Evolutionary conservation across 169 alveolate species (phyloP).

Genomic region (Eimeria necatrix): DNA sequence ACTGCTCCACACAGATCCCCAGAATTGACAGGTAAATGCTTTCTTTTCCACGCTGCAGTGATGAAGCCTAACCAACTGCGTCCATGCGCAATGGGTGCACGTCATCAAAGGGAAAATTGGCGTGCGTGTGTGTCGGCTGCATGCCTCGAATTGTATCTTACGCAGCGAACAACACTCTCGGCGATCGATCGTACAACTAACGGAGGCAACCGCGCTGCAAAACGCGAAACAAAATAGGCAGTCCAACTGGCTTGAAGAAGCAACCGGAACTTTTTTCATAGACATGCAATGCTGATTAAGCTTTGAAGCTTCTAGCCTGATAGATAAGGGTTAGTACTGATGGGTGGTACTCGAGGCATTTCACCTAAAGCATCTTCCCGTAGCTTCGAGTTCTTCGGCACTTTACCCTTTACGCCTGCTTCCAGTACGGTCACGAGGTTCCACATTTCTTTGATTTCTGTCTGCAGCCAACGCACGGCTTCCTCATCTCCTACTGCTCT

Average conservation of each 20-base stretch:
- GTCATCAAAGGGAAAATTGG: too few relatives aligned
- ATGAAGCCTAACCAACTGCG: too few relatives aligned
- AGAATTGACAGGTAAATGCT: neutral
- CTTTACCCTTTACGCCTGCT: neutral
- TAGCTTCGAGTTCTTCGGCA: neutral
- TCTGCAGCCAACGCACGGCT: neutral
- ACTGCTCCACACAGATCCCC: neutral
- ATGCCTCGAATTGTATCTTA: neutral
- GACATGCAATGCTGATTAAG: too few relatives aligned
- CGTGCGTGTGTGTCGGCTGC: too few relatives aligned
- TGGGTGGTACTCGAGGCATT: neutral
- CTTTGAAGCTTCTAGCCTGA: too few relatives aligned
- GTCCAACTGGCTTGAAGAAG: too few relatives aligned
- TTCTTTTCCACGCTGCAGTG: too few relatives aligned
- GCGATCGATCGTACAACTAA: constrained; percentile 41
- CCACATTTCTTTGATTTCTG: constrained; percentile 18
- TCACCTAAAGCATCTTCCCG: neutral
- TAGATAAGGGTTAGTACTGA: too few relatives aligned
- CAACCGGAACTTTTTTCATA: too few relatives aligned
- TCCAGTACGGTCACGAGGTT: neutral
- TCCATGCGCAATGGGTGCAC: too few relatives aligned
- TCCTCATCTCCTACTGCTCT: too few relatives aligned
- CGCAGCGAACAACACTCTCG: constrained; percentile 23
- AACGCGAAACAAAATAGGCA: neutral
- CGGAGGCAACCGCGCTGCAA: constrained; percentile 6